These are phyloP conservation scores for Aspergillus heteromorphus DNA, from an alignment of 495 filamentous ascomycete species.

Conservation along the genomic window DNA sequence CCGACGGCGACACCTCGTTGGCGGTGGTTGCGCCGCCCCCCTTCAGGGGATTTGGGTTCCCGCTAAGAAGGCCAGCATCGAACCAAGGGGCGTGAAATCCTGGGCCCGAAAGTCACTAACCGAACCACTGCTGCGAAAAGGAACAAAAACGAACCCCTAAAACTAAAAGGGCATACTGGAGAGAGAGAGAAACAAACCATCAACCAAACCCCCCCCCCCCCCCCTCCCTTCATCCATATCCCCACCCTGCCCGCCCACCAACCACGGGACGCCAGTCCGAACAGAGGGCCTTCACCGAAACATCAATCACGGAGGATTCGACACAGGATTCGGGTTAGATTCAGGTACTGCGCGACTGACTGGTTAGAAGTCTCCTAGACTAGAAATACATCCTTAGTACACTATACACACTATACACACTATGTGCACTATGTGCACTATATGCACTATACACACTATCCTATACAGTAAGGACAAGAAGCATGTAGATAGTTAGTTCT, in stretches of 20 bases:
- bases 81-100: slow-evolving; percentile 16
- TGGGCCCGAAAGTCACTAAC: slow-evolving; percentile 10
- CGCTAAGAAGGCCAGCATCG: slow-evolving; percentile 5
- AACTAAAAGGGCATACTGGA: not conserved
- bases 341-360: not conserved
- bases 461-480: too few relatives aligned
- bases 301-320: not conserved
- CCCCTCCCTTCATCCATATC: too few relatives aligned
- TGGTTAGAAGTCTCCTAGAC: too few relatives aligned
- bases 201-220: too few relatives aligned
- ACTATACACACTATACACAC: too few relatives aligned
- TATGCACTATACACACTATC: too few relatives aligned
- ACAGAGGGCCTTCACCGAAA: slow-evolving; percentile 14
- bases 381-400: too few relatives aligned
- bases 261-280: slow-evolving; percentile 11
- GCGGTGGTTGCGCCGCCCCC: slow-evolving; percentile 9
- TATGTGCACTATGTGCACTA: too few relatives aligned
- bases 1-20: slow-evolving; percentile 10
- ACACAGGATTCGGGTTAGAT: not conserved
- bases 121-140: slow-evolving; percentile 4
- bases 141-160: slow-evolving; percentile 15
- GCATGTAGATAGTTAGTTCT: too few relatives aligned
- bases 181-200: not conserved
- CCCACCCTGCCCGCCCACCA: slow-evolving; percentile 5
- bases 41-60: slow-evolving; percentile 6